Evolutionary conservation across 768 basidiomycete genomes (phyloP), one percentile per base, ranked within the genome.

Genomic region (Inosperma sp.): DNA sequence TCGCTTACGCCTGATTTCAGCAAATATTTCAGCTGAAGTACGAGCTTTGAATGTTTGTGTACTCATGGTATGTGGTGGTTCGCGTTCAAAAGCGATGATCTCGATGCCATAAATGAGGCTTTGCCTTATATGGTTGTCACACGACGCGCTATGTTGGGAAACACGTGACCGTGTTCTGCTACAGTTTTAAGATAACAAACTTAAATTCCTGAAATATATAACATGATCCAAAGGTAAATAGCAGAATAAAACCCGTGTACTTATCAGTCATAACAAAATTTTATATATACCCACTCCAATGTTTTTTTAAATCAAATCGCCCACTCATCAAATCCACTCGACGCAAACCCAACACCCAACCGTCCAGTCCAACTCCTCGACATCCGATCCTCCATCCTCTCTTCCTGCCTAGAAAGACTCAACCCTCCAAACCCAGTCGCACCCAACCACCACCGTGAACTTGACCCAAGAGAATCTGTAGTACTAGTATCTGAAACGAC

Each of bases 251-350:
- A 16, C 7, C 21, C 9, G 6, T 9, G 17, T 9, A 29, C n/a
- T 19, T n/a, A 36, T 19, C 34, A 10, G 31, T 33, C 31, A 16
- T 33, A 33, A 33, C n/a, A n/a, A n/a, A n/a, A n/a, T n/a, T n/a
- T n/a, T n/a, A n/a, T 33, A 33, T 22, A 46, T 26, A 49, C 3
- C 7, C n/a, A n/a, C n/a, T n/a, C n/a, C n/a, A 23, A 22, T 14
- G 8, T 40, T 3, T 14, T 21, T 40, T 23, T 12, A 37, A 13
- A 42, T 69, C 70, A 80, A 41, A 80, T 65, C 33, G 74, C 73
- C 83, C 83, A 83, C 27, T 83, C 83, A 55, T 82, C 82, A 49
- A 71, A 51, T 10, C 66, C 68, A 33, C 64, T 60, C 40, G 47
- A 34, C 26, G 68, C 68, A 59, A 62, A 67, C 17, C 68, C 65